These are phyloP conservation scores for Triangularia setosa DNA, from an alignment of 2,329 filamentous ascomycete species.

Conservation along the genomic window DNA sequence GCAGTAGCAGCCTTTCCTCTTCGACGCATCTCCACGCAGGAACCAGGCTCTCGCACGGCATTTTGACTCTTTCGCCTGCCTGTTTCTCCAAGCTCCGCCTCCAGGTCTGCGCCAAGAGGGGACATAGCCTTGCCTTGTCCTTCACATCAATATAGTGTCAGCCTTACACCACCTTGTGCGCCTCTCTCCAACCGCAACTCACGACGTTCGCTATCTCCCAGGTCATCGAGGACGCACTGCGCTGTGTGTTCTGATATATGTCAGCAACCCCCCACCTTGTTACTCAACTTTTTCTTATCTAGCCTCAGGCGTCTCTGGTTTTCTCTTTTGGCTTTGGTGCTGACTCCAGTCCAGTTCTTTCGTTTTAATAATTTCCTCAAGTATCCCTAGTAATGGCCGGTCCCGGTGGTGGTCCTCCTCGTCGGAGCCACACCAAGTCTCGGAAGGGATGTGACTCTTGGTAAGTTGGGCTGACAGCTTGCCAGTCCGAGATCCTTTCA, in stretches of 20 bases:
- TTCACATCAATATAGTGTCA: constrained; percentile 13
- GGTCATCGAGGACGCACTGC: constrained; percentile 17
- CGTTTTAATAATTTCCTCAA: constrained; percentile 32
- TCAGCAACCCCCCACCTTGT: constrained; percentile 10
- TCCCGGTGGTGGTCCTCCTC: constrained; percentile 88
- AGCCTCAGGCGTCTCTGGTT: constrained; percentile 8
- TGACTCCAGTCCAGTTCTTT: constrained; percentile 32
- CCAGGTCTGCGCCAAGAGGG: constrained; percentile 8
- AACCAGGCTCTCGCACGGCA: not conserved
- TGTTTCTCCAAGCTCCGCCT: not conserved
- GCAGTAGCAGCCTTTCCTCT: not conserved
- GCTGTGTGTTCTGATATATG: constrained; percentile 26
- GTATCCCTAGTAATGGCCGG: constrained; percentile 68
- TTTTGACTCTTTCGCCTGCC: not conserved
- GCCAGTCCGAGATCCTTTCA: not conserved
- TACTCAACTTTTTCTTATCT: not conserved
- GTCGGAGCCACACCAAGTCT: constrained; percentile 91
- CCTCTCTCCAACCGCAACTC: constrained; percentile 19
- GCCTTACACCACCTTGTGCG: constrained; percentile 12
- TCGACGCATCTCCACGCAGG: not conserved
- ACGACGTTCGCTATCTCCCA: constrained; percentile 28
- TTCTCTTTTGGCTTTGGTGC: not conserved
- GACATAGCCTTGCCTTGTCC: constrained; percentile 6
- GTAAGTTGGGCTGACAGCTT: constrained; percentile 34
- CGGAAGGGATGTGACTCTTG: constrained; percentile 97